phyloP scores from a whole-genome alignment of 148 eudicot genomes.

The Limonium bicolor region DNA sequence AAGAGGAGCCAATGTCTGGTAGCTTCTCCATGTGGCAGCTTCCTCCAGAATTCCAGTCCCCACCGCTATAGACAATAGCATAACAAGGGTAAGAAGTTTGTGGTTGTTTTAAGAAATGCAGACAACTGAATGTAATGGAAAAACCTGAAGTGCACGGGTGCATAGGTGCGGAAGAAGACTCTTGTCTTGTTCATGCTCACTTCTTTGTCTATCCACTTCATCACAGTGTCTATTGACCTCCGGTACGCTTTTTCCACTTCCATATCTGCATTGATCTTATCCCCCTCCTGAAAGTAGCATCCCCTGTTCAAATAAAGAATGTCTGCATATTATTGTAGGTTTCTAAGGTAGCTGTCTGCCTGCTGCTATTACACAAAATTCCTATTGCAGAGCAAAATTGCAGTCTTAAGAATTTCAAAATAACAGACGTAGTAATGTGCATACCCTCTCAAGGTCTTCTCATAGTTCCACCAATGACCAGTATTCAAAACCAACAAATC shows the following conservation, averaged over 20 bases:
- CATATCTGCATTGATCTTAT: slow-evolving; percentile 52
- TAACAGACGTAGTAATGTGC: too few species aligned
- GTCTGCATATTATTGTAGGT: too few species aligned
- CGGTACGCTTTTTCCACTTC: slow-evolving; percentile 46
- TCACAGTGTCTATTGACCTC: slow-evolving; percentile 52
- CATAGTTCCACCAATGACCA: slow-evolving; percentile 98
- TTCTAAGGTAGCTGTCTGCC: too few species aligned
- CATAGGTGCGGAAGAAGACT: slow-evolving; percentile 75
- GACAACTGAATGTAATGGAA: neutral
- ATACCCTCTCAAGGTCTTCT: slow-evolving; percentile 89
- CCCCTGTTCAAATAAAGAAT: slow-evolving; percentile 35
- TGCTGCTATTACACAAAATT: too few species aligned
- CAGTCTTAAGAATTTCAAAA: too few species aligned
- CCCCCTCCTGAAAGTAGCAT: slow-evolving; percentile 82
- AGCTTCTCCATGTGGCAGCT: slow-evolving; percentile 73
- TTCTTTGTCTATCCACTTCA: slow-evolving; percentile 50
- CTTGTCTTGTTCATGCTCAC: slow-evolving; percentile 56
- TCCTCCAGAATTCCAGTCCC: slow-evolving; percentile 81
- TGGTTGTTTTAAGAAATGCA: neutral
- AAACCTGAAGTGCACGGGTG: slow-evolving; percentile 98
- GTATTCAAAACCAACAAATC: slow-evolving; percentile 69
- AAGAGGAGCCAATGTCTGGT: slow-evolving; percentile 48
- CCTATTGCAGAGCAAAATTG: too few species aligned
- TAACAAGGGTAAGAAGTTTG: neutral
- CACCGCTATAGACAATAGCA: slow-evolving; percentile 40